phyloP scores from a whole-genome alignment of 78 protist genomes.

The Corallochytrium limacisporum region DNA sequence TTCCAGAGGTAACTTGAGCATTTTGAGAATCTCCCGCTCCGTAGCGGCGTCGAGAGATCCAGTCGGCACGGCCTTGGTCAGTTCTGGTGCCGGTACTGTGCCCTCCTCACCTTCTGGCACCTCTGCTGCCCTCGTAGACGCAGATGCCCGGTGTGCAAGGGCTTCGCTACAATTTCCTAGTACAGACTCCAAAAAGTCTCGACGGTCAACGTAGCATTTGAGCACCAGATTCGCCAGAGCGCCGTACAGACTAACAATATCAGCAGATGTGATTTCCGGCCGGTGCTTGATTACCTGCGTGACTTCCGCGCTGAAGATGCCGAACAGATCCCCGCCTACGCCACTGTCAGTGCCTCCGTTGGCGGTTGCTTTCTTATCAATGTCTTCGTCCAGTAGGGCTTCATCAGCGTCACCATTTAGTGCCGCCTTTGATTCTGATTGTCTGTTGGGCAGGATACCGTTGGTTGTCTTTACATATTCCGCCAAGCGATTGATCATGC shows the following conservation, averaged over 20 bases:
- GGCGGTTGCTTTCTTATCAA: too few relatives aligned
- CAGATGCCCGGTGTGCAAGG: too few relatives aligned
- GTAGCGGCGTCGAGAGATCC: slow-evolving; percentile 29
- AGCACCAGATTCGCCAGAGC: slow-evolving; percentile 63
- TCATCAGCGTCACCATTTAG: too few relatives aligned
- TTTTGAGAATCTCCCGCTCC: slow-evolving; percentile 21
- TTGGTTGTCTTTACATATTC: slow-evolving; percentile 20
- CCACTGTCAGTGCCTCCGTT: too few relatives aligned
- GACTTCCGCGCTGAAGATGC: slow-evolving; percentile 40
- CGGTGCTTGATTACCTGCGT: slow-evolving; percentile 24
- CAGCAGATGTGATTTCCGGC: slow-evolving; percentile 38
- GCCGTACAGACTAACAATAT: slow-evolving; percentile 40
- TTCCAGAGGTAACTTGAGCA: slow-evolving; percentile 41
- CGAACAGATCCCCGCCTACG: too few relatives aligned
- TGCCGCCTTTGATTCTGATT: too few relatives aligned
- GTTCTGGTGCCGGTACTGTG: too few relatives aligned
- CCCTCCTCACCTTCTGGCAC: too few relatives aligned
- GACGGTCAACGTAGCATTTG: slow-evolving; percentile 49
- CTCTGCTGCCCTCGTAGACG: too few relatives aligned
- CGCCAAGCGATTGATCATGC: slow-evolving; percentile 71
- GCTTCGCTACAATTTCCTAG: too few relatives aligned
- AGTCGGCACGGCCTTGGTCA: neutral
- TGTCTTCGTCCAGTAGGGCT: too few relatives aligned
- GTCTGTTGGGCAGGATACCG: slow-evolving; percentile 29
- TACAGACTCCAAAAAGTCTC: slow-evolving; percentile 57